Evolutionary conservation across 2,329 filamentous ascomycete genomes (phyloP), one percentile per base, ranked within the genome.

Genomic region (Orbilia brochopaga): DNA sequence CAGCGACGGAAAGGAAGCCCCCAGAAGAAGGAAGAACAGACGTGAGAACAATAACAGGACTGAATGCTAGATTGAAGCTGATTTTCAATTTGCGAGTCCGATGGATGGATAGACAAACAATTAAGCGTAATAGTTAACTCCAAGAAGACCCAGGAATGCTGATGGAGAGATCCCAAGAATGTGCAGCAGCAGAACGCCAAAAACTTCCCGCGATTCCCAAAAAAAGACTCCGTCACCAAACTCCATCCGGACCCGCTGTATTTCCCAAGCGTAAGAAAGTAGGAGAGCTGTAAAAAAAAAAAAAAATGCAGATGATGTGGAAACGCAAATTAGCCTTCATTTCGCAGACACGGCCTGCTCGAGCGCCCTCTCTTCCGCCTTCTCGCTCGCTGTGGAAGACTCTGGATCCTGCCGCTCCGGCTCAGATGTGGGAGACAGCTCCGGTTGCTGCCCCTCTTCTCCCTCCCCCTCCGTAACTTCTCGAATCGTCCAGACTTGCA

Each of bases 391-490:
- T 56, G 17, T 30, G 2, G 27, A 17, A n/a, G 37, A 24, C n/a
- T 27, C 1, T n/a, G 19, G 15, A 6, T n/a, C 21, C 63, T 54
- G 27, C 54, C 53, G n/a, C 66, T 64, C 27, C 46, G 63, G 40
- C 27, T 32, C 27, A 4, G 27, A 32, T 32, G 27, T 32, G 8
- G 27, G 27, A 3, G 27, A 32, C 27, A 32, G 27, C 66, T 63
- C 35, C 58, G 37, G 13, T 17, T 5, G 51, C 37, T 69, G 51
- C 27, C 37, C 48, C 37, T 40, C 63, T 55, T 51, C 54, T 15
- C 53, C 56, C 17, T 48, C 53, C 54, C 59, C 54, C 17, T 72
- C 67, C 11, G 50, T 30, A n/a, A 72, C 67, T 35, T 72, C 67
- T 17, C 60, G 51, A 19, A 72, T 52, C 21, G 56, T 57, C 67